phyloP scores from a whole-genome alignment of 2,329 filamentous ascomycete genomes.

The Hypoxylon sp. region DNA sequence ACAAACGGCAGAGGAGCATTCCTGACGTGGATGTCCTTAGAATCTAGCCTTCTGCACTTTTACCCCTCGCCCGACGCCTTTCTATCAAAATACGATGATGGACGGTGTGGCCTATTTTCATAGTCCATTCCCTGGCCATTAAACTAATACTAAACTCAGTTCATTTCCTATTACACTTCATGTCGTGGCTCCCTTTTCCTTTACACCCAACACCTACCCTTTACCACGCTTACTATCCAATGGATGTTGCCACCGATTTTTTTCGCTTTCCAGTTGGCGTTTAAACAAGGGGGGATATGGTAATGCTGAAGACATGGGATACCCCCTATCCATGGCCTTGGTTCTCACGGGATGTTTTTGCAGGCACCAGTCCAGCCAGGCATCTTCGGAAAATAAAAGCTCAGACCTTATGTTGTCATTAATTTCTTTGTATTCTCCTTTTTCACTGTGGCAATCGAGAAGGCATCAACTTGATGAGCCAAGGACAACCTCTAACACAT shows the following conservation, averaged over 20 bases:
- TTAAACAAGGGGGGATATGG: conserved; percentile 6
- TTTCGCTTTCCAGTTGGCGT: conserved; percentile 11
- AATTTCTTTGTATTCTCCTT: conserved; percentile 31
- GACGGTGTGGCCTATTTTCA: conserved; percentile 50
- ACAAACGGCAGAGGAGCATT: conserved; percentile 73
- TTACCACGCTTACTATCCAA: background rate
- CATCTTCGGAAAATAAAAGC: conserved; percentile 9
- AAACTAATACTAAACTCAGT: conserved; percentile 21
- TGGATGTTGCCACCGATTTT: conserved; percentile 7
- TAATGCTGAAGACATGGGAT: background rate
- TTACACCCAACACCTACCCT: conserved; percentile 1
- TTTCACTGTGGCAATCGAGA: background rate
- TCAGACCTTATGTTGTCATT: conserved; percentile 20
- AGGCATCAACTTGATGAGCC: conserved; percentile 2
- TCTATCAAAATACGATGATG: conserved; percentile 49
- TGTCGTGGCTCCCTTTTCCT: conserved; percentile 15
- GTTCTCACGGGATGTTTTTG: conserved; percentile 7
- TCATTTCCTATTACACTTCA: conserved; percentile 22
- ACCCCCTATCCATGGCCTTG: conserved; percentile 1
- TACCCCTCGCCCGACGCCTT: conserved; percentile 32
- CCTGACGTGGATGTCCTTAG: conserved; percentile 68
- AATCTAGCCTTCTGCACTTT: conserved; percentile 55
- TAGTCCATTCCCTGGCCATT: conserved; percentile 52
- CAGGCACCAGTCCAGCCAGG: conserved; percentile 5
- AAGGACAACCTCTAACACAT: conserved; percentile 12